Conservation (phyloP, 1,139 yeast genomes). For the Yamadazyma diddensiae region DNA sequence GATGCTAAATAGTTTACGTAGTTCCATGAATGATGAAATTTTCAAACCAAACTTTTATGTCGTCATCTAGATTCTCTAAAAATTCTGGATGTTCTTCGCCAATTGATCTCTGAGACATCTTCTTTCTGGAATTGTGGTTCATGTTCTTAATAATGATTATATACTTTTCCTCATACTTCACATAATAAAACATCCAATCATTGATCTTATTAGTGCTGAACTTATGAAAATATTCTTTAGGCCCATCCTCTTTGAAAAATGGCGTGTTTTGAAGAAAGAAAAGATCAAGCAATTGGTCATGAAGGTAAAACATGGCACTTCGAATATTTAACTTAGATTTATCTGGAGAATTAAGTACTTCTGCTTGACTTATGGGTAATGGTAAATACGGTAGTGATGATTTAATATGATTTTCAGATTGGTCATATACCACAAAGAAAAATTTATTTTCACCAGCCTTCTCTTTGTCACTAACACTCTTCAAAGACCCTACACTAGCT, state of each 20-base stretch:
- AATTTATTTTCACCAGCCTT: constrained; percentile 29
- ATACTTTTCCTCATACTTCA: constrained; percentile 28
- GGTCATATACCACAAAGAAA: constrained; percentile 36
- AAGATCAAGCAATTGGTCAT: constrained; percentile 37
- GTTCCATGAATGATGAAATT: constrained; percentile 22
- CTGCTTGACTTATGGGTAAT: constrained; percentile 12
- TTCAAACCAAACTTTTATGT: constrained; percentile 43
- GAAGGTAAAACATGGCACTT: constrained; percentile 37
- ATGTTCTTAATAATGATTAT: constrained; percentile 38
- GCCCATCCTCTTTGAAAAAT: constrained; percentile 21
- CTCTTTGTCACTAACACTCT: constrained; percentile 20
- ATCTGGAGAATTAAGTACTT: constrained; percentile 10
- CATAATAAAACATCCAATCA: constrained; percentile 47
- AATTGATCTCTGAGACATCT: constrained; percentile 14
- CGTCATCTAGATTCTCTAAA: constrained; percentile 44
- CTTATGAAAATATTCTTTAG: constrained; percentile 42
- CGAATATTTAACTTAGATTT: constrained; percentile 13
- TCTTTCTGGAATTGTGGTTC: constrained; percentile 20
- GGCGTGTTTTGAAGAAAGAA: constrained; percentile 26
- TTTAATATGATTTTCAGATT: constrained; percentile 23
- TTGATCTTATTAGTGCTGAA: constrained; percentile 36
- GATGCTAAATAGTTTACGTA: constrained; percentile 13
- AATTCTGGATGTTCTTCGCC: constrained; percentile 34
- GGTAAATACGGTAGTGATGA: constrained; percentile 43
- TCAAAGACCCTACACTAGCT: constrained; percentile 33